These are phyloP conservation scores for Spathaspora sp. DNA, from an alignment of 805 yeast genomes.

Conservation along the genomic window DNA sequence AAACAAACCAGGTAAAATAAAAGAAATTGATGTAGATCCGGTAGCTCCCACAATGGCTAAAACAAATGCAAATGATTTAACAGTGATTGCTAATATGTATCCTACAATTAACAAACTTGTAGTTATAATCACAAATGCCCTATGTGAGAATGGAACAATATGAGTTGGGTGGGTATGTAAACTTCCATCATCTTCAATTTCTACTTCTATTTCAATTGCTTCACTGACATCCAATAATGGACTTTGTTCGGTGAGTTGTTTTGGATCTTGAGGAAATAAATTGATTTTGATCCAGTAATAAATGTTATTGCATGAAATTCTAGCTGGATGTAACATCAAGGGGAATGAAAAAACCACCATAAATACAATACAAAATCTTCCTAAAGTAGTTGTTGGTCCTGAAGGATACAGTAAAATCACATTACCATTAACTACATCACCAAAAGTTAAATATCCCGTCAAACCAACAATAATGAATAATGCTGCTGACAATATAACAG, in stretches of 20 bases:
- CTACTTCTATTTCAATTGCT: neutral
- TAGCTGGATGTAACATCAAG: slow-evolving; percentile 84
- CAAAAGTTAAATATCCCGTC: slow-evolving; percentile 83
- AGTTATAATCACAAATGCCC: slow-evolving; percentile 25
- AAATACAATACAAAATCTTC: slow-evolving; percentile 74
- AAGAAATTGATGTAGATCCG: slow-evolving; percentile 88
- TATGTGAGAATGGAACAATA: slow-evolving; percentile 27
- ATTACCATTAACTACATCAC: slow-evolving; percentile 74
- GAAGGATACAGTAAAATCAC: slow-evolving; percentile 74
- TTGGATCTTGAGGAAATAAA: slow-evolving; percentile 5
- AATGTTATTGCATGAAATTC: slow-evolving; percentile 77
- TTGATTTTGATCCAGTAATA: slow-evolving; percentile 42
- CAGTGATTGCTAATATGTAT: slow-evolving; percentile 61
- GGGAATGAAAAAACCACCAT: slow-evolving; percentile 85
- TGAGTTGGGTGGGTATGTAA: slow-evolving; percentile 3
- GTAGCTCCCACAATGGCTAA: slow-evolving; percentile 89
- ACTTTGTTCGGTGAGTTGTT: neutral
- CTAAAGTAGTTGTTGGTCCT: slow-evolving; percentile 65
- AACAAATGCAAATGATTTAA: slow-evolving; percentile 74
- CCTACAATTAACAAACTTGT: slow-evolving; percentile 42
- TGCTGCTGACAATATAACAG: slow-evolving; percentile 57
- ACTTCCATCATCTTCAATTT: slow-evolving; percentile 1
- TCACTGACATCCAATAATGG: neutral
- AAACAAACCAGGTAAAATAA: slow-evolving; percentile 84
- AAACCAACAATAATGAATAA: slow-evolving; percentile 74